Conservation (phyloP, 345 rosid genomes). For the Brassica nigra region DNA sequence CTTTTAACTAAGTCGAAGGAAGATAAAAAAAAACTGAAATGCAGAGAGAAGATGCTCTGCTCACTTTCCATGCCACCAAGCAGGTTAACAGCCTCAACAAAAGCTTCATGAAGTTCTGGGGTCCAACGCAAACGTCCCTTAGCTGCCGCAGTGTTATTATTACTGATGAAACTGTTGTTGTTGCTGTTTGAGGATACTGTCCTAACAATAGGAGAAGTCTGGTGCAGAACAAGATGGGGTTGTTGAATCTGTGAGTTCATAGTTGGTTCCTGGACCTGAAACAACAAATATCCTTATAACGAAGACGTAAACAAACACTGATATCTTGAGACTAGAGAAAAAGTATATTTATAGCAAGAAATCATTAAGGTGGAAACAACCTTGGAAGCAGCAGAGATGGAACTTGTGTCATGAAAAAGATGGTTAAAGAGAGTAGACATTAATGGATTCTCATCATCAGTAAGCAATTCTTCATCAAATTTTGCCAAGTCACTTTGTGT, state of each 20-base stretch:
- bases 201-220: slow-evolving; percentile 53
- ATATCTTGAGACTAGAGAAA: background rate
- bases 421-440: slow-evolving; percentile 56
- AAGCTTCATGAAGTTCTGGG: slow-evolving; percentile 85
- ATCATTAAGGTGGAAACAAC: slow-evolving; percentile 35
- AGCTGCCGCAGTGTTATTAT: slow-evolving; percentile 52
- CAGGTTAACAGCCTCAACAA: slow-evolving; percentile 83
- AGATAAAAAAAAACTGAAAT: background rate
- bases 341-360: background rate
- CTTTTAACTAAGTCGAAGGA: background rate
- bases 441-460: slow-evolving; percentile 64
- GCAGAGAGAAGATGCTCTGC: slow-evolving; percentile 22
- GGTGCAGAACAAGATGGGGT: slow-evolving; percentile 49
- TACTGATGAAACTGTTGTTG: slow-evolving; percentile 16
- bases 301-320: background rate
- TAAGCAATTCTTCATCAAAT: slow-evolving; percentile 76
- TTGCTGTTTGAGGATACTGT: slow-evolving; percentile 50
- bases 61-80: slow-evolving; percentile 87
- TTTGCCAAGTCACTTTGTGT: slow-evolving; percentile 61
- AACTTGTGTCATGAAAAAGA: slow-evolving; percentile 54
- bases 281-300: slow-evolving; percentile 22
- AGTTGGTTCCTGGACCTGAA: slow-evolving; percentile 52
- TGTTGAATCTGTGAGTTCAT: slow-evolving; percentile 44
- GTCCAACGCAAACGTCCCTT: slow-evolving; percentile 98
- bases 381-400: slow-evolving; percentile 66